Percentiles rank a stretch among this genome's conserved stretches.
Conservation (phyloP, 75 land plant genomes). For the Cunninghamia lanceolata region DNA sequence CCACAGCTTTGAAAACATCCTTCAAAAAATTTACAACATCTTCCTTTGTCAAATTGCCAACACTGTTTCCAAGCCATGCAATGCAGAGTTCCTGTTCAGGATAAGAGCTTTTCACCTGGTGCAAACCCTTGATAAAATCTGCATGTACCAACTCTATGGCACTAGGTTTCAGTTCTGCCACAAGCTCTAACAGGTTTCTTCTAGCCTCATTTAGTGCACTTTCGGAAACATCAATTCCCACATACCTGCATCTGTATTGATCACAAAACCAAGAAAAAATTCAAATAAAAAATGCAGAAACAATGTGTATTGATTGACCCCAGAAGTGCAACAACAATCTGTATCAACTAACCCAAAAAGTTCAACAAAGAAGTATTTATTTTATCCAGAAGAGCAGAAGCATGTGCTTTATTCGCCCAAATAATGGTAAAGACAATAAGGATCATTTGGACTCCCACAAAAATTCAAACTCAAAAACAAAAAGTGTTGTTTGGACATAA, state of each 20-base stretch:
- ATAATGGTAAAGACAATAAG: too few species aligned
- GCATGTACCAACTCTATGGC: conserved; percentile 27
- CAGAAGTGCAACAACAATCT: too few species aligned
- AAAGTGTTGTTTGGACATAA: background rate
- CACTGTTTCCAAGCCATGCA: conserved; percentile 47
- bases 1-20: conserved; percentile 10
- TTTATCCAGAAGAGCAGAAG: too few species aligned
- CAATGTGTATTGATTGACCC: too few species aligned
- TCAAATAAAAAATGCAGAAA: too few species aligned
- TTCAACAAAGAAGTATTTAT: too few species aligned
- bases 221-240: conserved; percentile 39
- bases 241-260: conserved; percentile 33
- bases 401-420: too few species aligned
- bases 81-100: conserved; percentile 31
- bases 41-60: conserved; percentile 25
- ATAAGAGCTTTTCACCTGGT: conserved; percentile 20
- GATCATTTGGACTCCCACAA: too few species aligned
- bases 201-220: conserved; percentile 26
- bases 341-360: too few species aligned
- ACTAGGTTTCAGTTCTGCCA: conserved; percentile 16
- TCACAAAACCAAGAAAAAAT: background rate
- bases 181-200: conserved; percentile 8
- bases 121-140: conserved; percentile 36
- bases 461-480: background rate
- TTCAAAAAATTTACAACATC: conserved; percentile 17